phyloP scores from a whole-genome alignment of 768 basidiomycete genomes.

The Leccinum incarnatum region DNA sequence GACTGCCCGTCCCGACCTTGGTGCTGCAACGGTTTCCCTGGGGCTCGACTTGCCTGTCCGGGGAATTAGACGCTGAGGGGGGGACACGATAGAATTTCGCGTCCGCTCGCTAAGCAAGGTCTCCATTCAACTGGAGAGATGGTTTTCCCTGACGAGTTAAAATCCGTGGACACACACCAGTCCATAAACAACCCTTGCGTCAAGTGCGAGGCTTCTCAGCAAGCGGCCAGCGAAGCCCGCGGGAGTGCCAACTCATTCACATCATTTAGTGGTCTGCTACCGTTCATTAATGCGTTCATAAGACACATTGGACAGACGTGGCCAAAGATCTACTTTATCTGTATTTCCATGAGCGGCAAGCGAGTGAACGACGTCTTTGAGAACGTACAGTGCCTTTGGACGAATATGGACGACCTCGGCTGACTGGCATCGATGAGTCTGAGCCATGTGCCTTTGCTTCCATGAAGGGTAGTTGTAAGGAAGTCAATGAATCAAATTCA shows the following conservation, averaged over 20 bases:
- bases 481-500: conserved; percentile 9
- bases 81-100: background rate
- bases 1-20: conserved; percentile 13
- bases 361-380: background rate
- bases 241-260: conserved; percentile 7
- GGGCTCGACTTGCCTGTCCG: conserved; percentile 16
- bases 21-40: background rate
- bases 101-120: conserved; percentile 9
- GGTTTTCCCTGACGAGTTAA: conserved; percentile 7
- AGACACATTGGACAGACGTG: background rate
- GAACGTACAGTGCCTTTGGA: background rate
- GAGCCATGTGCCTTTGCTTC: background rate
- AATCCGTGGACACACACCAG: conserved; percentile 17
- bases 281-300: conserved; percentile 5
- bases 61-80: conserved; percentile 19
- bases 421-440: background rate
- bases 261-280: conserved; percentile 3
- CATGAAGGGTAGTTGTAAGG: conserved; percentile 17
- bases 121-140: conserved; percentile 13
- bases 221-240: conserved; percentile 20
- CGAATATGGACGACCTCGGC: background rate
- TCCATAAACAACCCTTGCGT: conserved; percentile 13
- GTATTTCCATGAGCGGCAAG: background rate
- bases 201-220: conserved; percentile 18
- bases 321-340: background rate